phyloP scores from a whole-genome alignment of 2,329 filamentous ascomycete genomes.

The Ascochyta rabiei region DNA sequence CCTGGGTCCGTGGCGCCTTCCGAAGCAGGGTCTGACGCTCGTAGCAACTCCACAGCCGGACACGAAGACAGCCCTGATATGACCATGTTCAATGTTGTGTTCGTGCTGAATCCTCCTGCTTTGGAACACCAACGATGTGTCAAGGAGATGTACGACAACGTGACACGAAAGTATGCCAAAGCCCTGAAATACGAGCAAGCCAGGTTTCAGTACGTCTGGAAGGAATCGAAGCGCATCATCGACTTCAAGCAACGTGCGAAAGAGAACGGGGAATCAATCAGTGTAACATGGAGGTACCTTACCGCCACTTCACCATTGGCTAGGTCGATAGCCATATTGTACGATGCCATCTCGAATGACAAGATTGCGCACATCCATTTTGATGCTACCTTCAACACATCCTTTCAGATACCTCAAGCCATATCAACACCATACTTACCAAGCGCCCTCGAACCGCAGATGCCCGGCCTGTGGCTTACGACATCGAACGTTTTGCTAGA shows the following conservation, averaged over 20 bases:
- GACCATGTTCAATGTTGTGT: slow-evolving; percentile 98
- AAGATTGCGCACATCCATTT: slow-evolving; percentile 85
- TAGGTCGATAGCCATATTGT: slow-evolving; percentile 80
- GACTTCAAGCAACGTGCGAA: slow-evolving; percentile 80
- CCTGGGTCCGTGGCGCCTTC: slow-evolving; percentile 40
- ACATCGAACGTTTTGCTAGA: slow-evolving; percentile 78
- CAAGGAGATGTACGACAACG: slow-evolving; percentile 83
- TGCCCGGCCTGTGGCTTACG: slow-evolving; percentile 82
- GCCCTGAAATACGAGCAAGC: slow-evolving; percentile 92
- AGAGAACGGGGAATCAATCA: slow-evolving; percentile 70
- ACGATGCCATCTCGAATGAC: slow-evolving; percentile 79
- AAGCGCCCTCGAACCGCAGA: slow-evolving; percentile 68
- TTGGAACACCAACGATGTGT: slow-evolving; percentile 75
- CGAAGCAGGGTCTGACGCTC: slow-evolving; percentile 49
- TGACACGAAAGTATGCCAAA: slow-evolving; percentile 91
- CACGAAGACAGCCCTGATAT: slow-evolving; percentile 68
- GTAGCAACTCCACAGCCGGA: slow-evolving; percentile 46
- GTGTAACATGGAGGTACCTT: slow-evolving; percentile 72
- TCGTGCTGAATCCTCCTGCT: slow-evolving; percentile 81
- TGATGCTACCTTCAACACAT: slow-evolving; percentile 65
- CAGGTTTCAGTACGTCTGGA: slow-evolving; percentile 87
- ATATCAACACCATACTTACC: slow-evolving; percentile 76
- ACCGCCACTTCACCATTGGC: slow-evolving; percentile 77
- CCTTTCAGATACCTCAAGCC: slow-evolving; percentile 66
- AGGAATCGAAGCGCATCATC: slow-evolving; percentile 83